Evolutionary conservation across 331 rosid genomes (phyloP), one percentile per base, ranked within the genome.

Genomic region (Quercus tomentella): DNA sequence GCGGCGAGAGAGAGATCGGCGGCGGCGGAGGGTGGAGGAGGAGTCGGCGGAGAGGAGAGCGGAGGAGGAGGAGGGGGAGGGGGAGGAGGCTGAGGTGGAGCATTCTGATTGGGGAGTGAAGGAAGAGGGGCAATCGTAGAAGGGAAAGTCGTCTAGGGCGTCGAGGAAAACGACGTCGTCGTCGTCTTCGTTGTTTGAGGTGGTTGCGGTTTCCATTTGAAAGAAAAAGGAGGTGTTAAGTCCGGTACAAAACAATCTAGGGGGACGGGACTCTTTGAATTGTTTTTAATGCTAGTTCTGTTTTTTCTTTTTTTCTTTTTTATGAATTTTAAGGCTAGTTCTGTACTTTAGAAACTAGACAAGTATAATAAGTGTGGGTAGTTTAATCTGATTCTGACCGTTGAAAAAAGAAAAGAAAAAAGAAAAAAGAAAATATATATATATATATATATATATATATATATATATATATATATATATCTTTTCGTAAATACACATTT

Each of bases 121-220:
- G 74, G 79, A 84, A 56, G 23, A 56, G 45, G 75, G 54, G 81
- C 80, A 82, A 35, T 84, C 84, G 75, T 66, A 73, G 82, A 80
- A 70, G 62, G 73, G 86, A 72, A 87, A 82, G 6, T 62, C 75
- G 73, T 79, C 87, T 37, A 55, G 51, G 6, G 89, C 82, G 63
- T 93, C 93, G 84, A 66, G 8, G 85, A 87, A 86, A 57, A 78
- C 73, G 84, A 73, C 89, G 63, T 79, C 90, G 63, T 79, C 93
- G 79, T 86, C 43, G 56, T 85, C 85, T 7, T 80, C 56, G 61
- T 63, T 77, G 55, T 49, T 49, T 49, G 55, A 49, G 55, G 55
- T 4, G 89, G 43, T 52, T 28, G 78, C 84, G 28, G 85, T 74
- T 72, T 84, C 91, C 97, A 92, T 90, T n/a, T 80, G 21, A 35